These are phyloP conservation scores for Botryotinia convoluta DNA, from an alignment of 2,329 filamentous ascomycete genomes.

Conservation along the genomic window DNA sequence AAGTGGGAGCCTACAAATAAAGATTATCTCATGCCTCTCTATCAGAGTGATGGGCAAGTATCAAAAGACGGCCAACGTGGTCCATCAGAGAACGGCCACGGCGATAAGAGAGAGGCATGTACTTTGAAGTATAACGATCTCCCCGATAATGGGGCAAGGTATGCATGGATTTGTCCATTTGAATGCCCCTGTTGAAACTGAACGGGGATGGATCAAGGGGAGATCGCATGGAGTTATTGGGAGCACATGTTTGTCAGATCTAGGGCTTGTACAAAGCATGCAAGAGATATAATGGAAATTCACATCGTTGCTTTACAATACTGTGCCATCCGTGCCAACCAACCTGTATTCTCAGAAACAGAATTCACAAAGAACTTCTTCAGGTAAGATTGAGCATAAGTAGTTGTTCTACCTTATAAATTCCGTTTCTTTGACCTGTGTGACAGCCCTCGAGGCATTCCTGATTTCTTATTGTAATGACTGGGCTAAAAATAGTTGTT, in stretches of 20 bases:
- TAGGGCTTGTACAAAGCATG: background rate
- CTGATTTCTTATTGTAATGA: background rate
- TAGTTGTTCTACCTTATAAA: background rate
- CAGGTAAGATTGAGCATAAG: background rate
- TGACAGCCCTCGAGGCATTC: background rate
- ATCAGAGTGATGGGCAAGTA: background rate
- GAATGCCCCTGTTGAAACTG: background rate
- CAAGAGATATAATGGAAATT: background rate
- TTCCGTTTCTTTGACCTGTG: too few species aligned
- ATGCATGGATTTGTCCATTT: constrained; percentile 11
- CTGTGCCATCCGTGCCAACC: background rate
- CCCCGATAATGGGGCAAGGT: background rate
- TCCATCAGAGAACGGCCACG: background rate
- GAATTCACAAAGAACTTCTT: background rate
- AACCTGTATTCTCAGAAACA: background rate
- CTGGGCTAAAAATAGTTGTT: background rate
- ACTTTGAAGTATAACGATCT: constrained; percentile 1
- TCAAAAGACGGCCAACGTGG: background rate
- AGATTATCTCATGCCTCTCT: constrained; percentile 8
- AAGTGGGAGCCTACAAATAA: background rate
- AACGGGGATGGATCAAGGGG: background rate
- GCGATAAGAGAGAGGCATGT: background rate
- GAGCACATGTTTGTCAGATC: background rate
- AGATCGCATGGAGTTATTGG: background rate
- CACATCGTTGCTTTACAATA: background rate